Conservation (phyloP, 1,139 yeast species). For the Pneumocystis wakefieldiae region DNA sequence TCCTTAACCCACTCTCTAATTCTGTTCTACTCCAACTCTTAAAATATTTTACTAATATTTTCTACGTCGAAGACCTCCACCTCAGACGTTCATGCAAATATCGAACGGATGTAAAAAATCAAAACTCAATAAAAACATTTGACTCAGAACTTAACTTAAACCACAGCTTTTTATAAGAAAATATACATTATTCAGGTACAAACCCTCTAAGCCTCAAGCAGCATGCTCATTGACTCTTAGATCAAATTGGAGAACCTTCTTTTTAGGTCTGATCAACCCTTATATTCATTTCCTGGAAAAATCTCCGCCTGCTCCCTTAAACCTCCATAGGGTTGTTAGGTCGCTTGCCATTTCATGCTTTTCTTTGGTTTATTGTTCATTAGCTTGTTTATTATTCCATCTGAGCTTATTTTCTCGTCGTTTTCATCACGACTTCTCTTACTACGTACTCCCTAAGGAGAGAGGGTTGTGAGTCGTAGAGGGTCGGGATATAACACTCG, state of each 20-base stretch:
- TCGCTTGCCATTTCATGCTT: too few relatives aligned
- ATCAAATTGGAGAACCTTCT: neutral
- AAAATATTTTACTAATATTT: neutral
- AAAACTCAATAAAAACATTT: neutral
- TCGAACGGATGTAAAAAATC: neutral
- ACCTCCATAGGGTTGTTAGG: neutral
- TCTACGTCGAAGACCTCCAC: neutral
- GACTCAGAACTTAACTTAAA: neutral
- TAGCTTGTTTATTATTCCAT: too few relatives aligned
- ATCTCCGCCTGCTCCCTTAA: neutral
- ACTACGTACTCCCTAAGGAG: too few relatives aligned
- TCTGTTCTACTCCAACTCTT: too few relatives aligned
- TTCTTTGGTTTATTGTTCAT: too few relatives aligned
- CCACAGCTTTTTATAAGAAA: neutral
- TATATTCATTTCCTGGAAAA: neutral
- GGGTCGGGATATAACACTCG: too few relatives aligned
- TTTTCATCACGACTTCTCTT: too few relatives aligned
- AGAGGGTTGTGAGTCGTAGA: too few relatives aligned
- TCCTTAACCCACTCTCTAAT: too few relatives aligned
- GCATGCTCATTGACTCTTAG: too few relatives aligned
- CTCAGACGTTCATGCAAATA: neutral
- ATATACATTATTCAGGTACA: neutral
- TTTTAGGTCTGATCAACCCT: neutral
- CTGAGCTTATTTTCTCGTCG: too few relatives aligned
- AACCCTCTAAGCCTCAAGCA: too few relatives aligned